phyloP scores from a whole-genome alignment of 208 protist genomes.

The Crithidia bombi region DNA sequence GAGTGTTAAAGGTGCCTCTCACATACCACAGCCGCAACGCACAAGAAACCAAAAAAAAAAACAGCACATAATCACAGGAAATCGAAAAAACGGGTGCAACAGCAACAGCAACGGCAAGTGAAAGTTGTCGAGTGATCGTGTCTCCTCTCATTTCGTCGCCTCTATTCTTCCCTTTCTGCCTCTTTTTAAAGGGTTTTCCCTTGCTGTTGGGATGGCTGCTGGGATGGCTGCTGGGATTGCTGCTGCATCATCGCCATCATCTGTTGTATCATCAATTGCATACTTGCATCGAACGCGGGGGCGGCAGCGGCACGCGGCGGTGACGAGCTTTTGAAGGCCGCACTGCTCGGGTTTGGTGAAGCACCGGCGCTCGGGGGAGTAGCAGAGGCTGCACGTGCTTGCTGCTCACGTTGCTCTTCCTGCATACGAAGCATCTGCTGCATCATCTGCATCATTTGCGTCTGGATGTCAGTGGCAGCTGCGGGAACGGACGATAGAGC shows the following conservation, averaged over 20 bases:
- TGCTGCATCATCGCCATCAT: constrained; percentile 58
- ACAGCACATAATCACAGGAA: not conserved
- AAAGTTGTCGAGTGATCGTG: too few relatives aligned
- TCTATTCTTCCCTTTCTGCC: not conserved
- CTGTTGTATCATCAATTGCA: constrained; percentile 30
- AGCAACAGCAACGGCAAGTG: too few relatives aligned
- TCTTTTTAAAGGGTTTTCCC: not conserved
- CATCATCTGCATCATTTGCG: constrained; percentile 56
- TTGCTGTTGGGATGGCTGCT: too few relatives aligned
- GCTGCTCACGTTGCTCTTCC: constrained; percentile 32
- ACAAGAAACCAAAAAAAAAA: not conserved
- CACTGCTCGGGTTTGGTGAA: constrained; percentile 11
- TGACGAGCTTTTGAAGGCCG: not conserved
- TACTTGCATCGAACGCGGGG: constrained; percentile 19
- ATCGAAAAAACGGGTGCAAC: not conserved
- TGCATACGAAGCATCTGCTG: constrained; percentile 43
- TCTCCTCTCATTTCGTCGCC: not conserved
- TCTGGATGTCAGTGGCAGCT: constrained; percentile 16
- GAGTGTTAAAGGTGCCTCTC: too few relatives aligned
- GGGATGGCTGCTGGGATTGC: constrained; percentile 29
- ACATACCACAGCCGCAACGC: not conserved
- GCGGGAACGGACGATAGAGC: not conserved
- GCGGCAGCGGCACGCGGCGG: not conserved
- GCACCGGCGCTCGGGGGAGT: not conserved
- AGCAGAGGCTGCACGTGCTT: not conserved